Conservation (phyloP, 2,329 filamentous ascomycete species). For the Neurospora sp. region DNA sequence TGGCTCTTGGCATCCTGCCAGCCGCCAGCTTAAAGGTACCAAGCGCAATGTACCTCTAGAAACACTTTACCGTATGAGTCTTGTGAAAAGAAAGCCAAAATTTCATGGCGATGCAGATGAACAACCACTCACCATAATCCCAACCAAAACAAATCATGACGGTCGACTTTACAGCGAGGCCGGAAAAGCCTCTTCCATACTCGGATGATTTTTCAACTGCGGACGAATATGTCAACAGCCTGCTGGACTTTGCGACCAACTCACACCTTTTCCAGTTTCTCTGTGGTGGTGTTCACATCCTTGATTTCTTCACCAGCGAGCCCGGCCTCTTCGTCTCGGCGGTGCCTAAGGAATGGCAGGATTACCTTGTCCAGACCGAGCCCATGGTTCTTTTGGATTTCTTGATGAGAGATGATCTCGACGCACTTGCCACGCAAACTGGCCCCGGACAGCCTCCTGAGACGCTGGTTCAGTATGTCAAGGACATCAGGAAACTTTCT, state of each 20-base stretch:
- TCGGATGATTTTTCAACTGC: conserved; percentile 56
- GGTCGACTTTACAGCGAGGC: conserved; percentile 30
- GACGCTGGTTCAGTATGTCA: conserved; percentile 62
- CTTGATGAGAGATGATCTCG: conserved; percentile 67
- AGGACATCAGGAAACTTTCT: conserved; percentile 57
- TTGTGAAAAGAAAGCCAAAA: background rate
- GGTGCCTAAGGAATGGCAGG: conserved; percentile 70
- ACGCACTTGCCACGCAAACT: conserved; percentile 18
- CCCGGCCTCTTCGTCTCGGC: conserved; percentile 73
- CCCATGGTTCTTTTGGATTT: conserved; percentile 72
- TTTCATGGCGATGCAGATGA: background rate
- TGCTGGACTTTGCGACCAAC: conserved; percentile 66
- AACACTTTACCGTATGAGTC: background rate
- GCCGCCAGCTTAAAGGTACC: background rate
- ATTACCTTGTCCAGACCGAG: conserved; percentile 61
- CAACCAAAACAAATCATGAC: conserved; percentile 9
- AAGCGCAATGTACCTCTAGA: background rate
- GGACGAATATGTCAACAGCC: conserved; percentile 68
- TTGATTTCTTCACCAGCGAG: conserved; percentile 86
- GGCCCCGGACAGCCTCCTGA: conserved; percentile 29
- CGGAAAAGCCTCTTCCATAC: conserved; percentile 54
- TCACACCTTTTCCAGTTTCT: conserved; percentile 73
- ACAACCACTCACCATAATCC: background rate
- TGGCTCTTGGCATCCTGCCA: background rate
- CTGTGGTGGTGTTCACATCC: conserved; percentile 93